Base-by-base conservation (phyloP, 805 yeast genomes). In the Starmera pachycereana region DNA sequence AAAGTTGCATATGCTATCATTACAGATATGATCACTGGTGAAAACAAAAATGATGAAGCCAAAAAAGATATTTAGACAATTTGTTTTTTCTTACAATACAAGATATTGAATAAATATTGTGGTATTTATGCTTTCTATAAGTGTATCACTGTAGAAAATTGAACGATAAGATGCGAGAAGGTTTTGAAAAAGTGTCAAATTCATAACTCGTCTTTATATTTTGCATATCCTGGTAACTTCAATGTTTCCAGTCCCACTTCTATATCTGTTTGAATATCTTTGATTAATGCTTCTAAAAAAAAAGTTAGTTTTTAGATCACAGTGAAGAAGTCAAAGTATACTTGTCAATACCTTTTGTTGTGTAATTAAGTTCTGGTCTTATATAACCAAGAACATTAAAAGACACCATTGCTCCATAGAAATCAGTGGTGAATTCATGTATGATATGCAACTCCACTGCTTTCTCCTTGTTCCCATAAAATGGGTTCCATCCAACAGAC, bases 401-500 rank as follows among this genome's bases (percentile, higher is more conserved):
- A 40, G 68, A 69, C 38, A 90, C 71, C 8, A 57, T 45, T 9
- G 95, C 90, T 5, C 98, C 98, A 53, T 92, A 92, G 57, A 92
- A 92, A 46, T 73, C 68, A 10, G 64, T 52, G 0, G 54, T 46
- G 52, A 88, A 92, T 34, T 78, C 62, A 61, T 87, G 94, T 40
- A 92, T 68, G 6, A 92, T 72, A 59, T 92, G 96, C 18, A 92
- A 66, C 52, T 92, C 95, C 4, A 92, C 94, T 0, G 95, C 79
- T 61, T 85, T 86, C 50, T 73, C 72, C 37, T 74, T 68, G 60
- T 92, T 89, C 22, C 78, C 73, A 63, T 77, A 92, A 57, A 81
- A 90, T 32, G 98, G 97, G 56, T 92, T 92, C 84, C 88, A 86
- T 1, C 99, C 99, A 14, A 92, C 71, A 8, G 96, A 85, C 85